Evolutionary conservation across 148 eudicot species (phyloP).

Genomic region (Rhododendron williamsianum): DNA sequence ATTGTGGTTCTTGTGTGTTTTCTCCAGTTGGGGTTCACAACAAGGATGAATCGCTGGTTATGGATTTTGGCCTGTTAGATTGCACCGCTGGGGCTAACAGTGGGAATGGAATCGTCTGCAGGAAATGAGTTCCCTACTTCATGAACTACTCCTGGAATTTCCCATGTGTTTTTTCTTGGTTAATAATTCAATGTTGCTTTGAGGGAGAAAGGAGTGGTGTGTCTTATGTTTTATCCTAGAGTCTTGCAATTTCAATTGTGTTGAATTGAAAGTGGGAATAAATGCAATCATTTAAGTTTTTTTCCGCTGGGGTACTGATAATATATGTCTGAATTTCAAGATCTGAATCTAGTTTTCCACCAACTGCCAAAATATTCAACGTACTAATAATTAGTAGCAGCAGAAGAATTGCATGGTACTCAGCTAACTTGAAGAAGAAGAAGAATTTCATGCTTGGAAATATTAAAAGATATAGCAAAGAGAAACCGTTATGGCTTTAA

Average conservation of each 20-base stretch:
- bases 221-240: neutral
- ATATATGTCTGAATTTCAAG: neutral
- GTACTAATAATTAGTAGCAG: neutral
- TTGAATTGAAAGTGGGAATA: neutral
- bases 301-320: neutral
- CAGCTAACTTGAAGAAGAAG: neutral
- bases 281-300: neutral
- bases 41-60: constrained; percentile 18
- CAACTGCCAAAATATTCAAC: neutral
- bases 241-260: neutral
- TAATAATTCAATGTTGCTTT: neutral
- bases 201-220: neutral
- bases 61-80: constrained; percentile 29
- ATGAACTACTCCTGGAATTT: neutral
- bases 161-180: neutral
- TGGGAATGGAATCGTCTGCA: constrained; percentile 47
- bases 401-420: neutral
- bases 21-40: constrained; percentile 22
- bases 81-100: constrained; percentile 30
- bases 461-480: neutral
- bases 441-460: neutral
- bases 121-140: constrained; percentile 23
- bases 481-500: neutral
- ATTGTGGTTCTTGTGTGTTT: constrained; percentile 44
- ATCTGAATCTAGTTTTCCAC: neutral